Conservation (phyloP, 2,329 filamentous ascomycete species). For the Monascus ruber region DNA sequence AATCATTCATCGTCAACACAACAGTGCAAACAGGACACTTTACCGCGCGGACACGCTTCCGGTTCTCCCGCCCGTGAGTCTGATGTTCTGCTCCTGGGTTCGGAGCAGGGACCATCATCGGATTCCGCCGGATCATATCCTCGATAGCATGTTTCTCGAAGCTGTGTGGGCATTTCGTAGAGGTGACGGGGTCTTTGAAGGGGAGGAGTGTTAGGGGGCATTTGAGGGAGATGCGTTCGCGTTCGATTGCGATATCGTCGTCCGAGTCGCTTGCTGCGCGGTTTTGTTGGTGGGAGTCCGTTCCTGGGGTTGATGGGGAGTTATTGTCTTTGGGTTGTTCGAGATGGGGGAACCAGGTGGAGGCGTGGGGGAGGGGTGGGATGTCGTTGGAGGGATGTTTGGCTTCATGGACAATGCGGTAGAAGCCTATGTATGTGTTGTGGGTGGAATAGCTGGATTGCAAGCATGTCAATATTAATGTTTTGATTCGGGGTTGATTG, state of each 20-base stretch:
- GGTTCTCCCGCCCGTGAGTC: conserved; percentile 1
- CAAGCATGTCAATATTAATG: no score
- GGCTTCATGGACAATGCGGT: conserved; percentile 50
- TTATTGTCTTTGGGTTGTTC: conserved; percentile 20
- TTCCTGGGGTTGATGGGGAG: conserved; percentile 9
- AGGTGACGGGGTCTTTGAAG: conserved; percentile 37
- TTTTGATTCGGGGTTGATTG: no score
- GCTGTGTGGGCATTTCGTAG: conserved; percentile 38
- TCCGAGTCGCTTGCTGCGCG: conserved; percentile 30
- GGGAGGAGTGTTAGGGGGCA: conserved; percentile 38
- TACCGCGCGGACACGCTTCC: conserved; percentile 15
- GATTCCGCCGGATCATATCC: conserved; percentile 30
- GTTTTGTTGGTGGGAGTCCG: conserved; percentile 8
- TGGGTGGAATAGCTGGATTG: conserved; percentile 42
- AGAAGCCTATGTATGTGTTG: conserved; percentile 52
- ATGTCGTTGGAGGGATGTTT: conserved; percentile 42
- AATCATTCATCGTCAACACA: conserved; percentile 24
- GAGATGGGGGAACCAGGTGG: conserved; percentile 51
- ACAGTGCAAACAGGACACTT: conserved; percentile 34
- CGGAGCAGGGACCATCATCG: conserved; percentile 14
- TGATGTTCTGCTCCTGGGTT: background rate
- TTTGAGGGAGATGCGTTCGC: conserved; percentile 34
- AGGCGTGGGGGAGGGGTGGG: conserved; percentile 43
- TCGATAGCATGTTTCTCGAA: conserved; percentile 38
- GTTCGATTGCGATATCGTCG: conserved; percentile 36